Evolutionary conservation across 352 stramenopile genomes (phyloP), one percentile per base, ranked within the genome.

Genomic region (Phytopythium sindhum): DNA sequence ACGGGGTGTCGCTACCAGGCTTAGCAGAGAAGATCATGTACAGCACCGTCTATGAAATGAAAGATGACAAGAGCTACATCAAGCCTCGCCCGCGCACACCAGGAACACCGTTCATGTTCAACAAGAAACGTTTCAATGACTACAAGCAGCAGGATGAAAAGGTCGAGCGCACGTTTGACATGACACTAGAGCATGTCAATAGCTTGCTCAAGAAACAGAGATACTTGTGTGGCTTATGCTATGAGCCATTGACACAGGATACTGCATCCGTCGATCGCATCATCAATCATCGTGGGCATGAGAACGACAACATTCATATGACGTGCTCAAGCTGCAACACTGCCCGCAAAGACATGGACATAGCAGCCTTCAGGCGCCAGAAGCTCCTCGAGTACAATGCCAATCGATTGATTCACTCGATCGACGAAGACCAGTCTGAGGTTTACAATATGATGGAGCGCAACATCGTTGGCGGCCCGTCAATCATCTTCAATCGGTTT

Each of bases 181-280:
- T 74, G 57, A 72, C 56, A 35, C 31, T 69, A 1, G 52, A 60
- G 10, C 63, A 67, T 63, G 3, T 70, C 1, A 65, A 74, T 39
- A 57, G 41, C 15, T 17, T 66, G 19, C 53, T 74, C 10, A 35
- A 31, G 28, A 54, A 64, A 37, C 63, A 74, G 60, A 44, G 64
- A 8, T 72, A 69, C 60, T 26, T 53, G 11, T 75, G 68, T 64
- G 29, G 14, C 35, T 53, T 68, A 26, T 75, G 68, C 57, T 55
- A 63, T 26, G 63, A 41, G 42, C 55, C 50, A 52, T 45, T 75
- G 12, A 72, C 60, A 19, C 52, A 51, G 37, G 44, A 70, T 37
- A 74, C 10, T 21, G 58, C 50, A 37, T 75, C 68, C 53, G 68
- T 44, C 26, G 68, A 75, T 64, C 37, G 67, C 47, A 60, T 70